phyloP scores from a whole-genome alignment of 192 early-diverging fungal species.

The Coemansia sp. region DNA sequence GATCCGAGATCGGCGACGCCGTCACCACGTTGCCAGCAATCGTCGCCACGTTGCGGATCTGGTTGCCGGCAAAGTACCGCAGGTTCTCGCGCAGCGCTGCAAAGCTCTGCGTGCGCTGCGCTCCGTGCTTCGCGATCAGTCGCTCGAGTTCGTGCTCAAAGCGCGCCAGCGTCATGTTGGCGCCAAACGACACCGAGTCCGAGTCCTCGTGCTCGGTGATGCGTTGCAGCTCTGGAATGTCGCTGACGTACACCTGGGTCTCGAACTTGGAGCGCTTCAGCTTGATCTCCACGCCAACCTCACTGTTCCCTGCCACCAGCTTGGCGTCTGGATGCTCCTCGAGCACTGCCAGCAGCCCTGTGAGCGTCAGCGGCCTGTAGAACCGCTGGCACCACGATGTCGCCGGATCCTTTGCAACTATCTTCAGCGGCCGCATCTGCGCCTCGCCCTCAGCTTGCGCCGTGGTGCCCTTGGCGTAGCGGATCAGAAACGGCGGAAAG shows the following conservation, averaged over 20 bases:
- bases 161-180: conserved; percentile 64
- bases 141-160: conserved; percentile 42
- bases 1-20: conserved; percentile 85
- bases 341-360: conserved; percentile 57
- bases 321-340: conserved; percentile 65
- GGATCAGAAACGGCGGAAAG: conserved; percentile 67
- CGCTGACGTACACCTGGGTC: conserved; percentile 64
- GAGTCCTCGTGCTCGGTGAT: conserved; percentile 32
- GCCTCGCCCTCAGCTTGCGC: conserved; percentile 5
- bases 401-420: conserved; percentile 2
- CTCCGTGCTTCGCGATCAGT: conserved; percentile 19
- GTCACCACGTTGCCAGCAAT: conserved; percentile 86
- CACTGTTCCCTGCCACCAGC: conserved; percentile 81
- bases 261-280: conserved; percentile 72
- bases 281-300: conserved; percentile 76
- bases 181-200: conserved; percentile 60
- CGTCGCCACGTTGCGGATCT: conserved; percentile 85
- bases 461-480: conserved; percentile 49
- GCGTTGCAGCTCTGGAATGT: conserved; percentile 67
- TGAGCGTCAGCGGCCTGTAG: conserved; percentile 59
- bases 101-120: conserved; percentile 57
- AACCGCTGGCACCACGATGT: conserved; percentile 36
- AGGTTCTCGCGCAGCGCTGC: conserved; percentile 71
- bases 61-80: conserved; percentile 78
- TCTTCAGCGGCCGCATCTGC: conserved; percentile 27